Evolutionary conservation across 441 rosid species (phyloP).

Genomic region (Isatis lusitanica): DNA sequence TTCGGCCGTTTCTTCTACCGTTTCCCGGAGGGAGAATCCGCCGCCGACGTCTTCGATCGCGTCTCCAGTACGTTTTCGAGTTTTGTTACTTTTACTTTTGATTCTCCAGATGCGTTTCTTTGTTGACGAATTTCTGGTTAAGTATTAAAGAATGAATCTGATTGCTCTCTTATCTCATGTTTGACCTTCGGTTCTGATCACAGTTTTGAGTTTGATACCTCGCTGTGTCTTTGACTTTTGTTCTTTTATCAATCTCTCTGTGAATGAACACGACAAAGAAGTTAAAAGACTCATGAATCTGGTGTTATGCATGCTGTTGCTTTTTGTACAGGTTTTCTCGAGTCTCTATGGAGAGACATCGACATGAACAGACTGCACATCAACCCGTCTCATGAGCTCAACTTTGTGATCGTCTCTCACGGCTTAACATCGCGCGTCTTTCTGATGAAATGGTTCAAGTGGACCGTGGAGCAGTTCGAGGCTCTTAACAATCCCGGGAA

Average conservation of each 20-base stretch:
- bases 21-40: slow-evolving; percentile 98
- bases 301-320: not conserved
- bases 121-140: no score
- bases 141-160: no score
- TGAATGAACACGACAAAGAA: not conserved
- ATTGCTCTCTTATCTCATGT: no score
- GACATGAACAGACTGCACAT: slow-evolving; percentile 75
- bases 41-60: slow-evolving; percentile 96
- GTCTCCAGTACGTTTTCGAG: slow-evolving; percentile 65
- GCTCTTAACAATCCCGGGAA: slow-evolving; percentile 65
- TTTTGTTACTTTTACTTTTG: not conserved
- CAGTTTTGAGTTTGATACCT: no score
- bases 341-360: slow-evolving; percentile 96
- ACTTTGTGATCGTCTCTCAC: slow-evolving; percentile 80
- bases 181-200: no score
- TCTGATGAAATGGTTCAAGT: slow-evolving; percentile 98
- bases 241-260: not conserved
- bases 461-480: slow-evolving; percentile 93
- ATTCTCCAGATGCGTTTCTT: no score
- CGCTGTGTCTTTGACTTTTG: not conserved
- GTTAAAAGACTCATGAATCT: not conserved
- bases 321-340: slow-evolving; percentile 69
- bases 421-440: slow-evolving; percentile 86
- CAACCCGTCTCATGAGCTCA: slow-evolving; percentile 65
- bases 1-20: slow-evolving; percentile 90